Base-by-base conservation (phyloP, 163 green algal genomes). In the Scenedesmus sp. region DNA sequence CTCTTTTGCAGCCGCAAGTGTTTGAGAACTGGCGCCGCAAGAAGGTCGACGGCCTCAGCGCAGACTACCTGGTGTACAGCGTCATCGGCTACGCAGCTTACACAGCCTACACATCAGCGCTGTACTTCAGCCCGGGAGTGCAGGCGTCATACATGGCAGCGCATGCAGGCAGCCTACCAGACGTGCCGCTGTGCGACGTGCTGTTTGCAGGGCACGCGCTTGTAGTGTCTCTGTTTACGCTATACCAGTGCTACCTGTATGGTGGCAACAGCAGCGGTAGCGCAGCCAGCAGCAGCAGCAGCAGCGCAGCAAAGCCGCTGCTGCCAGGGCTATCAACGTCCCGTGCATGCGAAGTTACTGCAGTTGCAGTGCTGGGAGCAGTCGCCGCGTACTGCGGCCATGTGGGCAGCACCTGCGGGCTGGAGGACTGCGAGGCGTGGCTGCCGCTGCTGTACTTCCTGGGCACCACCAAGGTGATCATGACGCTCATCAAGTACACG, bases 51-150 rank as follows among this genome's bases (percentile, higher is more conserved):
- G 94, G 94, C 18, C 73, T 96, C 15, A 94, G 86, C 34, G 82
- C 93, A n/a, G 94, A 96, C 81, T 96, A 95, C 81, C 70, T 95
- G 52, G 81, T 94, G 23, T 93, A 94, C 90, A 94, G 90, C 77
- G 66, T 94, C 13, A 90, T 95, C 34, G 95, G 95, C 56, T 95
- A 94, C 86, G 70, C 87, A 23, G 90, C 84, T 34, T 95, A 96
- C 86, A 76, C 91, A 18, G 82, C 90, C n/a, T 95, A 94, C 92
- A 96, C 94, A 13, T 88, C 82, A 79, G 90, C 92, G 2, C 73
- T 96, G 15, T 95, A 94, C 91, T 95, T 93, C 84, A 93, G 60
- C 54, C 77, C 90, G 7, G 87, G 77, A 15, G 92, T 95, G 34
- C 92, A 93, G 46, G 59, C 84, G 4, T 86, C 94, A 26, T 96